Base-by-base conservation (phyloP, 2,329 filamentous ascomycete species). In the Geosmithia morbida region DNA sequence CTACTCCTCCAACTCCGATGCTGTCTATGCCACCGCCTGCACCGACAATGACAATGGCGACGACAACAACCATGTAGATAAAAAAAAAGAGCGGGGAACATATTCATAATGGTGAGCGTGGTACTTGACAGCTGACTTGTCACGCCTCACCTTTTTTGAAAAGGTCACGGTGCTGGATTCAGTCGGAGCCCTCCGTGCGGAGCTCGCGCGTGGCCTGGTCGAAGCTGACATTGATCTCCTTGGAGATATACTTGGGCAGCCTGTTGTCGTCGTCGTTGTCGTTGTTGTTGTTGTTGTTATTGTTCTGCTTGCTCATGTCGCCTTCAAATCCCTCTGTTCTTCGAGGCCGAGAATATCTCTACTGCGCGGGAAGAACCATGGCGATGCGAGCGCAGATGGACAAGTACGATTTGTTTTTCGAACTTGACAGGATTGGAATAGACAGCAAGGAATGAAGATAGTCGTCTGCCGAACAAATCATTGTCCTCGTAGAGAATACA, bases 271-370 rank as follows among this genome's bases (percentile, higher is more conserved):
- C 50, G 43, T 52, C n/a, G n/a, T 56, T 52, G 19, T 49, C 58
- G 50, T 59, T 59, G 50, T 59, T 50, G 43, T 52, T 52, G n/a
- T 56, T 52, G 19, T 49, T 59, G 50, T 59, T 59, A 50, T 59
- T 50, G 43, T 52, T 52, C 52, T 54, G 56, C 20, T 47, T 49
- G 14, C 56, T 54, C 29, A 59, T 50, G n/a, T 49, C 47, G 26
- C 48, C 47, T 47, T 50, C 51, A 50, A 55, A n/a, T n/a, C n/a
- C n/a, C n/a, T n/a, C 22, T 5, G 22, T 26, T 26, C 4, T 26
- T 26, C 22, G 22, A 26, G 22, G 22, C 8, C 22, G 22, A 26
- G 22, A 26, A 4, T 8, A 4, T 26, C 8, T 26, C 22, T 8
- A 26, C 8, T 5, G 8, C 8, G 22, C 4, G 4, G 22, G 22